Evolutionary conservation across 129 eudicot genomes (phyloP).

Genomic region (Ambrosia artemisiifolia): DNA sequence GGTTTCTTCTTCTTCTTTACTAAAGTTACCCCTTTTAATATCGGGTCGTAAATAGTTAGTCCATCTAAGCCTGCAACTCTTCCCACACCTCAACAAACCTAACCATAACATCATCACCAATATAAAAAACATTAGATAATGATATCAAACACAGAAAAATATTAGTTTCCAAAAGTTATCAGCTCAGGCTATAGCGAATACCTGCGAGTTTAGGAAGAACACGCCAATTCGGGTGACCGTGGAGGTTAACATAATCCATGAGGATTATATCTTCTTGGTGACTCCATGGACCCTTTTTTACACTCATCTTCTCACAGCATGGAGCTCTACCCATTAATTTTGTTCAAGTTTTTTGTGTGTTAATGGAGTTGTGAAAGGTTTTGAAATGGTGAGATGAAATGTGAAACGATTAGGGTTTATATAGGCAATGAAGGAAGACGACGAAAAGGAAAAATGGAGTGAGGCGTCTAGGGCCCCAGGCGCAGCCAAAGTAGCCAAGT

Average conservation of each 20-base stretch:
- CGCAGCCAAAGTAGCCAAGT: constrained; percentile 23
- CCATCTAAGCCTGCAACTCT: constrained; percentile 77
- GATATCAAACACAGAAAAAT: not conserved
- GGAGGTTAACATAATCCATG: constrained; percentile 36
- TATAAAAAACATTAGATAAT: not conserved
- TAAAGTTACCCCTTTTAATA: constrained; percentile 61
- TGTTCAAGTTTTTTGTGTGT: not conserved
- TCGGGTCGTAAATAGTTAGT: constrained; percentile 61
- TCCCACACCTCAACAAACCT: constrained; percentile 70
- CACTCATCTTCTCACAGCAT: constrained; percentile 65
- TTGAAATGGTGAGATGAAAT: constrained; percentile 14
- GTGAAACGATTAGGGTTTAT: constrained; percentile 14
- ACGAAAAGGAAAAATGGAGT: constrained; percentile 20
- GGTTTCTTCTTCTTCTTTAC: constrained; percentile 56
- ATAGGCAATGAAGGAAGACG: constrained; percentile 5
- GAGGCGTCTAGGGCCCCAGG: constrained; percentile 24
- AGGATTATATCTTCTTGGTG: constrained; percentile 58
- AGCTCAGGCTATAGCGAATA: not conserved
- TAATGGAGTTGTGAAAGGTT: not conserved
- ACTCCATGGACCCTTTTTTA: constrained; percentile 85
- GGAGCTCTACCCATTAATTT: constrained; percentile 68
- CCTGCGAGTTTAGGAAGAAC: constrained; percentile 83
- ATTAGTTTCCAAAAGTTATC: not conserved
- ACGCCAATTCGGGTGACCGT: constrained; percentile 74
- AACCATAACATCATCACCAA: not conserved